phyloP scores from a whole-genome alignment of 2,329 filamentous ascomycete genomes.

The Trichoderma semiorbis region DNA sequence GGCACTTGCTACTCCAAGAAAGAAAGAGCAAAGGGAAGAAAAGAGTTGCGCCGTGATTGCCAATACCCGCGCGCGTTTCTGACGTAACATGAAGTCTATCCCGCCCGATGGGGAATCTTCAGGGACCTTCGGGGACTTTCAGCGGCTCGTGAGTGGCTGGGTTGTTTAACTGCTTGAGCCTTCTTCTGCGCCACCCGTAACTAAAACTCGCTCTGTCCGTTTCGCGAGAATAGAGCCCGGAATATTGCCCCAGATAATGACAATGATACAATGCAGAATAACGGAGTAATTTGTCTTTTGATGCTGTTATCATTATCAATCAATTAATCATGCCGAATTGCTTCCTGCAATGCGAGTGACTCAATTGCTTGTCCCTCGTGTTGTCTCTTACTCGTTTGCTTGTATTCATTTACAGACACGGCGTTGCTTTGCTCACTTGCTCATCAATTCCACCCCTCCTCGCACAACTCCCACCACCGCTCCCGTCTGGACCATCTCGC shows the following conservation, averaged over 20 bases:
- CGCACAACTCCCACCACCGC: slow-evolving; percentile 87
- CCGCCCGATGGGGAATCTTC: neutral
- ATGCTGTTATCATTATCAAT: neutral
- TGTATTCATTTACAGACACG: neutral
- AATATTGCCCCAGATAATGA: neutral
- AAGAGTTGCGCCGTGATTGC: neutral
- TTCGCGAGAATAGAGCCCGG: neutral
- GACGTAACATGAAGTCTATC: neutral
- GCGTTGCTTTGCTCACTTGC: slow-evolving; percentile 24
- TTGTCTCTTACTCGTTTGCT: neutral
- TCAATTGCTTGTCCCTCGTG: neutral
- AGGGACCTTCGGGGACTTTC: neutral
- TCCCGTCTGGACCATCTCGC: slow-evolving; percentile 85
- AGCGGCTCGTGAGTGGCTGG: neutral
- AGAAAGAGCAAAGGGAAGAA: neutral
- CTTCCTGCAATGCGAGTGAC: neutral
- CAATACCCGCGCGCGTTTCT: slow-evolving; percentile 11
- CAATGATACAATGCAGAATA: neutral
- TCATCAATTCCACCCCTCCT: slow-evolving; percentile 73
- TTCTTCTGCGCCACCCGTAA: neutral
- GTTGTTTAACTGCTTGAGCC: neutral
- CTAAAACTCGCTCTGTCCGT: neutral
- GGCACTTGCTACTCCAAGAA: neutral
- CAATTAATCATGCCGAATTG: neutral
- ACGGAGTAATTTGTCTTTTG: neutral